A percentile compares a stretch with the other conserved stretches of the same genome.
Evolutionary conservation across 805 yeast species (phyloP).

Genomic region (Ogataea paraovalis): DNA sequence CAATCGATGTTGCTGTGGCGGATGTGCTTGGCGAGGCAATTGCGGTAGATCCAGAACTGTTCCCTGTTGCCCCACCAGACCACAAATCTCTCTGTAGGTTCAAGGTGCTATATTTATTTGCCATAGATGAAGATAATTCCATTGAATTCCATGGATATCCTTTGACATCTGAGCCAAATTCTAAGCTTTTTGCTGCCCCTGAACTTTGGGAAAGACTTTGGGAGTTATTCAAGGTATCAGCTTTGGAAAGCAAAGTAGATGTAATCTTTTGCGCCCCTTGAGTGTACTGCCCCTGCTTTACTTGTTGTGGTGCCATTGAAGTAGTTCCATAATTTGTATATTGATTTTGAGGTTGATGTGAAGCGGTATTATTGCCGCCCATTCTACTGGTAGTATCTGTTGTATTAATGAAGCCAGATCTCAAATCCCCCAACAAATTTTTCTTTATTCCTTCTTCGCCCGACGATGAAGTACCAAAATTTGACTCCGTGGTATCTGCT

Average conservation of each 20-base stretch:
- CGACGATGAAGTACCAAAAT: conserved; percentile 18
- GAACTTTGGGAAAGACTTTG: neutral
- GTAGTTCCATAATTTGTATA: conserved; percentile 4
- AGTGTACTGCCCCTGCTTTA: neutral
- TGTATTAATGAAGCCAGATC: neutral
- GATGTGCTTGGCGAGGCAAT: conserved; percentile 11
- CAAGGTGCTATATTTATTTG: conserved; percentile 10
- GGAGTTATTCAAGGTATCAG: neutral
- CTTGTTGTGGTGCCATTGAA: neutral
- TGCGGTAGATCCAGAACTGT: conserved; percentile 9
- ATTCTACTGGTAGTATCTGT: conserved; percentile 4
- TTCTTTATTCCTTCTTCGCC: conserved; percentile 13
- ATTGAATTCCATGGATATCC: conserved; percentile 13
- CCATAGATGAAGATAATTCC: conserved; percentile 9
- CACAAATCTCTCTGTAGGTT: conserved; percentile 16
- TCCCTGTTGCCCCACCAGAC: conserved; percentile 17
- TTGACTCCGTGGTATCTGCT: conserved; percentile 19
- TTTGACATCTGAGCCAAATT: conserved; percentile 7
- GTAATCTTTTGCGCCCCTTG: neutral
- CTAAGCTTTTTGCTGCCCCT: conserved; percentile 4
- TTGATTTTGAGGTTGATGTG: conserved; percentile 3
- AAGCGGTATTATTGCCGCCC: conserved; percentile 1
- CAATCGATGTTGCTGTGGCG: conserved; percentile 3
- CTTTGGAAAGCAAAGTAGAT: neutral
- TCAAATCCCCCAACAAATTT: conserved; percentile 5